These are phyloP conservation scores for Globisporangium abappressorium DNA, from an alignment of 352 stramenopile genomes.

Conservation along the genomic window DNA sequence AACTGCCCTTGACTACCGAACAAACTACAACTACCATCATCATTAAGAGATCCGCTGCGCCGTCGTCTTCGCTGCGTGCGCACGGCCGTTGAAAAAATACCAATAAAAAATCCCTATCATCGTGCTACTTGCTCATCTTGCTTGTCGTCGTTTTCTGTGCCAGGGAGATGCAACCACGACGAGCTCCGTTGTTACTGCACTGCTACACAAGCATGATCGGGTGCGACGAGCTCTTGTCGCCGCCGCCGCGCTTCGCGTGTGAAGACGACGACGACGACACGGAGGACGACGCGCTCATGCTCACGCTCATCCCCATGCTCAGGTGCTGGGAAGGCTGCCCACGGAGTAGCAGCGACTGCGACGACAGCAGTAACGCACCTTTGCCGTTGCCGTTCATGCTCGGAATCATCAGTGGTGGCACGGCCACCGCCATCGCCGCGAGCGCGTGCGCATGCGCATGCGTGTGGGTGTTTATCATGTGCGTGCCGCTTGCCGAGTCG, in stretches of 20 bases:
- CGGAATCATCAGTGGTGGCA: slow-evolving; percentile 5
- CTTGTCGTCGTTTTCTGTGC: neutral
- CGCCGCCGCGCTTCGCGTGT: slow-evolving; percentile 8
- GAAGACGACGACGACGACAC: neutral
- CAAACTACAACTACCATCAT: neutral
- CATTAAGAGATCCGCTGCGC: neutral
- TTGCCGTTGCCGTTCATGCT: neutral
- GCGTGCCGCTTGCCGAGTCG: neutral
- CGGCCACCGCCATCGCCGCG: neutral
- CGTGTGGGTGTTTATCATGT: neutral
- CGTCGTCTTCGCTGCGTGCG: neutral
- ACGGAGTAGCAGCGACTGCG: slow-evolving; percentile 20
- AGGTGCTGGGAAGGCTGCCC: slow-evolving; percentile 12
- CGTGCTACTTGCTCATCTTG: neutral
- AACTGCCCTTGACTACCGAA: neutral
- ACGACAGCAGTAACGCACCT: slow-evolving; percentile 8
- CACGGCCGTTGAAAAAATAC: neutral
- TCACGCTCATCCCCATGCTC: neutral
- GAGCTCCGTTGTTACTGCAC: neutral
- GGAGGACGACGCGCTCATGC: neutral
- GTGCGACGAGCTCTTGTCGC: slow-evolving; percentile 7
- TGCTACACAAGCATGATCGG: slow-evolving; percentile 16
- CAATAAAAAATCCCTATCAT: slow-evolving; percentile 9
- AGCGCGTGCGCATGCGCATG: neutral
- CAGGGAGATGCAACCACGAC: neutral